Base-by-base conservation (phyloP, 2,329 filamentous ascomycete genomes). In the Verticillium longisporum region DNA sequence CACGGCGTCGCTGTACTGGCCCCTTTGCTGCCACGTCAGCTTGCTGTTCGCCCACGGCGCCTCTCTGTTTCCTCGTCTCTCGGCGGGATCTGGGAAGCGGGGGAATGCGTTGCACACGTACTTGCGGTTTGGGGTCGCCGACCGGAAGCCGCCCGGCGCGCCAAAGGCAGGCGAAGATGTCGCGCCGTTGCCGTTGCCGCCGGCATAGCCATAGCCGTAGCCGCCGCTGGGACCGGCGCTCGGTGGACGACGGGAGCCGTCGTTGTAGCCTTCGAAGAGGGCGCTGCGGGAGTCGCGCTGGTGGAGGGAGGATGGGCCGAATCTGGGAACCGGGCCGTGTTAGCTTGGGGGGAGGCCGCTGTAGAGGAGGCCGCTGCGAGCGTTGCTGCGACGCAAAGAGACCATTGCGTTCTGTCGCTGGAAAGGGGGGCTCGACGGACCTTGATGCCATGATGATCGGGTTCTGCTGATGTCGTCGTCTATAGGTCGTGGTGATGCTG, bases 1-100 rank as follows among this genome's bases (percentile, higher is more conserved):
- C 56, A 97, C 92, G 21, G 93, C 90, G 69, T 96, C 89, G 72
- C 89, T 94, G 74, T 98, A 98, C 74, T 97, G 93, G 14, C 94
- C 94, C 72, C 89, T 91, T 31, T 31, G 66, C 66, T 9, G 33
- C 34, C 11, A 18, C 15, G 38, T 45, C 38, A 45, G 38, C 38
- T 13, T 33, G 6, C 14, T 15, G 56, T 64, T 33, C 65, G n/a
- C 14, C 10, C 34, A 36, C 26, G 26, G 26, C 26, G 26, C 26
- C 26, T 4, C 26, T 57, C 50, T 58, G 50, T 55, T 4, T 33
- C 56, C 32, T 32, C 15, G 37, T 15, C 37, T 50, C 7, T n/a
- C 38, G 53, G n/a, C 26, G 26, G 26, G 26, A 31, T 31, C 26
- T 31, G 26, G 26, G 26, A 31, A 31, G 26, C 26, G 26, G 26